Percentiles rank a stretch among this genome's conserved stretches.
Evolutionary conservation across 805 yeast genomes (phyloP).

Genomic region (Wickerhamiella spandovensis): DNA sequence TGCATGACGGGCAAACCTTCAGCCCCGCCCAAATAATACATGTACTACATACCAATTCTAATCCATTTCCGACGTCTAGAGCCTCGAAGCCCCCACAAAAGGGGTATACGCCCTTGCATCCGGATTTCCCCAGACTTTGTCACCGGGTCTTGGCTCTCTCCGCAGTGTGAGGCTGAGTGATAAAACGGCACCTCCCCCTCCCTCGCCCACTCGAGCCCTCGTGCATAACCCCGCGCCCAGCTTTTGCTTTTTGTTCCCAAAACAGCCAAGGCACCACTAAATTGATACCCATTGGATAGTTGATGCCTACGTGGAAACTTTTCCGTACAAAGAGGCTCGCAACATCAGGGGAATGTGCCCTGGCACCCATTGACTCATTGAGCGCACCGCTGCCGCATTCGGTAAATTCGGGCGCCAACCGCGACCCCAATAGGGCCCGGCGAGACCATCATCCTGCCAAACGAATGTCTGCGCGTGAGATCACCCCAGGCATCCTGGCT

Average conservation of each 20-base stretch:
- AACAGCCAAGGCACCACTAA: not conserved
- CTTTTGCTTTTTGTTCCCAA: not conserved
- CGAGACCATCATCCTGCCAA: not conserved
- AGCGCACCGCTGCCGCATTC: not conserved
- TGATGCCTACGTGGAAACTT: constrained; percentile 4
- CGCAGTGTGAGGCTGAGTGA: not conserved
- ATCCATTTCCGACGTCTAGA: too few species aligned
- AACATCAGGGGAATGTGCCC: not conserved
- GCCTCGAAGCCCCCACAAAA: too few species aligned
- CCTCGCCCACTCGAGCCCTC: not conserved
- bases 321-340: constrained; percentile 2
- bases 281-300: not conserved
- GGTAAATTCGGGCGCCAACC: not conserved
- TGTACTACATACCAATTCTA: too few species aligned
- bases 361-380: not conserved
- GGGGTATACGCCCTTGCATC: too few species aligned
- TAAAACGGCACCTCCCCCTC: not conserved
- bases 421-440: not conserved
- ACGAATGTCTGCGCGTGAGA: not conserved
- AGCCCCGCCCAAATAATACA: too few species aligned
- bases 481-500: not conserved
- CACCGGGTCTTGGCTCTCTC: not conserved
- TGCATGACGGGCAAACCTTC: not conserved
- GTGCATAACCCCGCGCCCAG: not conserved
- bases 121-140: too few species aligned